A percentile compares a stretch with the other conserved stretches of the same genome.
Evolutionary conservation across 75 land plant species (phyloP).

Genomic region (Isoetes taiwanensis): DNA sequence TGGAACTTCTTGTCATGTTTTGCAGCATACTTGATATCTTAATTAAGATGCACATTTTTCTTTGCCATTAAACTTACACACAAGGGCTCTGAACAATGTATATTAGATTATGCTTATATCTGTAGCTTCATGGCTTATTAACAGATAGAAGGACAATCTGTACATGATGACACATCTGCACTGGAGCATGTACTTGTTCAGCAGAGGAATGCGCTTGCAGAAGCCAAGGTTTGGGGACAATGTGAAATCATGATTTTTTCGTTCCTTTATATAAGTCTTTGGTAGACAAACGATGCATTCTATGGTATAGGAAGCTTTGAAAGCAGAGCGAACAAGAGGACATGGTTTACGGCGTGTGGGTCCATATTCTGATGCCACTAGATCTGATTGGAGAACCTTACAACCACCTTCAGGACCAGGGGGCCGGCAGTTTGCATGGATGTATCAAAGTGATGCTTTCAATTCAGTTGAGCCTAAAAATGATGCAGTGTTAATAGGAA

Average conservation of each 20-base stretch:
- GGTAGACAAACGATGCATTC: background rate
- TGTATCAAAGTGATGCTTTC: conserved; percentile 27
- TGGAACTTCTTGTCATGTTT: too few relatives aligned
- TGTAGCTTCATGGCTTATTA: background rate
- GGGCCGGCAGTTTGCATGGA: conserved; percentile 50
- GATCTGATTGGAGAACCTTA: conserved; percentile 49
- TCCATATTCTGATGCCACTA: conserved; percentile 16
- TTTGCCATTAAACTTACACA: background rate
- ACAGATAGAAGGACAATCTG: conserved; percentile 14
- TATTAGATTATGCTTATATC: background rate
- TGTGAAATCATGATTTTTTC: too few relatives aligned
- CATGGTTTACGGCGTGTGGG: conserved; percentile 14
- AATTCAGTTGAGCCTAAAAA: conserved; percentile 33
- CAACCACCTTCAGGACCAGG: conserved; percentile 45
- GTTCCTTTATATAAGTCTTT: background rate
- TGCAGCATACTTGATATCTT: background rate
- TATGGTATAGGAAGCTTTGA: conserved; percentile 20
- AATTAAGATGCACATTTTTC: background rate
- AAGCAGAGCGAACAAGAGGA: conserved; percentile 23
- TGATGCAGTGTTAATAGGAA: conserved; percentile 38
- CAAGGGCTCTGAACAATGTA: background rate
- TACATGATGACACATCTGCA: conserved; percentile 17
- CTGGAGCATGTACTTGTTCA: conserved; percentile 23
- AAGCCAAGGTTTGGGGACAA: conserved; percentile 32
- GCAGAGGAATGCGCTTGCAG: conserved; percentile 29